Base-by-base conservation (phyloP, 495 filamentous ascomycete species). In the Tuber brumale region DNA sequence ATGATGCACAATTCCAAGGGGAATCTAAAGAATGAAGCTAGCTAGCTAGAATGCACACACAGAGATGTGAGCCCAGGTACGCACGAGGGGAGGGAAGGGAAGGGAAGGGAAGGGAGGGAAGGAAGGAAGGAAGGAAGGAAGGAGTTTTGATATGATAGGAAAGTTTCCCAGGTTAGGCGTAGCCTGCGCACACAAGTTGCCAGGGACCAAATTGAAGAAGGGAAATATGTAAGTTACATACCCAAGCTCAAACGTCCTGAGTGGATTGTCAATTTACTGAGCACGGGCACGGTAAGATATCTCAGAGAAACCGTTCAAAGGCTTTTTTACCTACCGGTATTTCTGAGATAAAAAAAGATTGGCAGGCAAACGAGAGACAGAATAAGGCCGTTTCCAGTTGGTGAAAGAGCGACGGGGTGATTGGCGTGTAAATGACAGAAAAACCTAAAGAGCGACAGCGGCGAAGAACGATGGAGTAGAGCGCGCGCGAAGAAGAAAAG, bases 271-370 rank as follows among this genome's bases (percentile, higher is more conserved):
- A 45, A 70, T 51, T 41, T 44, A 27, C 39, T 37, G 74, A 76
- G 61, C 35, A 69, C 70, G 42, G 27, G 73, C 45, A 44, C 48
- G 48, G 76, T 77, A 71, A 80, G 71, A 69, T 46, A 69, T 39
- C 69, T 69, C 61, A 71, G 45, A 41, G 73, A 76, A 42, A 69
- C 9, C n/a, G 57, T 66, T 31, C 57, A 61, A 31, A 73, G 41
- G 8, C 31, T 74, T 48, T 41, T 72, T 41, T 27, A 71, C 21
- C n/a, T n/a, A n/a, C n/a, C n/a, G n/a, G n/a, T 75, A 27, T 31
- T 69, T 71, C 16, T 41, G 72, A 39, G 46, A 69, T 69, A 46
- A 73, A 51, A 73, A 61, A 73, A 19, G 35, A 73, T 46, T 73
- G 61, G 72, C 37, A 35, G 72, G 23, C 46, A 39, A 23, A 61